phyloP scores from a whole-genome alignment of 2,329 filamentous ascomycete genomes.

The Penicillium aurantiogriseum region DNA sequence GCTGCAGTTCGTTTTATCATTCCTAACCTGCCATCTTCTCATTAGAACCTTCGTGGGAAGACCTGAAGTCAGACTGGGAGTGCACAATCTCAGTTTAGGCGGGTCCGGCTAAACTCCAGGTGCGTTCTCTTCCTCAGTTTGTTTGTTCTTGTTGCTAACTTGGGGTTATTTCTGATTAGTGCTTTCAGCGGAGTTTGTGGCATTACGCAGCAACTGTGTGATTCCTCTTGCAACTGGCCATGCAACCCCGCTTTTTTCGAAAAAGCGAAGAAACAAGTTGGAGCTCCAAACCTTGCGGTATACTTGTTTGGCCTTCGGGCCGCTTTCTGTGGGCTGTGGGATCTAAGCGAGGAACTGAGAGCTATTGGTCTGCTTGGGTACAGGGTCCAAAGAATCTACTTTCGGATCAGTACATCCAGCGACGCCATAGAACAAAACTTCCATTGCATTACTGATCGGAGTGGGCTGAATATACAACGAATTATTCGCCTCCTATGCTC shows the following conservation, averaged over 20 bases:
- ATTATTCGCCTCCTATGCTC: not conserved
- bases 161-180: not conserved
- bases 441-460: not conserved
- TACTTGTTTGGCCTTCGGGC: not conserved
- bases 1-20: not conserved
- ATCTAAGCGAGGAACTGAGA: not conserved
- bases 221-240: not conserved
- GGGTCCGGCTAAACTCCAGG: not conserved
- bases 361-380: not conserved
- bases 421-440: not conserved
- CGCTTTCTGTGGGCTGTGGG: not conserved
- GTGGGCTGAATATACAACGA: not conserved
- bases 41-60: not conserved
- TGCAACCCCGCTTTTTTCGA: not conserved
- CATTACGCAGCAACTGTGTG: not conserved
- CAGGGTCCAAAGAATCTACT: not conserved
- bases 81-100: not conserved
- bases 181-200: not conserved
- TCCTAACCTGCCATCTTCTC: not conserved
- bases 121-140: not conserved
- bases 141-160: not conserved
- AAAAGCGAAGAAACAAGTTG: not conserved
- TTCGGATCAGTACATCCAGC: not conserved
- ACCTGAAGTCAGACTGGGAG: not conserved
- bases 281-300: not conserved